Conservation (phyloP, 768 basidiomycete genomes). For the Calocybe cyanea region DNA sequence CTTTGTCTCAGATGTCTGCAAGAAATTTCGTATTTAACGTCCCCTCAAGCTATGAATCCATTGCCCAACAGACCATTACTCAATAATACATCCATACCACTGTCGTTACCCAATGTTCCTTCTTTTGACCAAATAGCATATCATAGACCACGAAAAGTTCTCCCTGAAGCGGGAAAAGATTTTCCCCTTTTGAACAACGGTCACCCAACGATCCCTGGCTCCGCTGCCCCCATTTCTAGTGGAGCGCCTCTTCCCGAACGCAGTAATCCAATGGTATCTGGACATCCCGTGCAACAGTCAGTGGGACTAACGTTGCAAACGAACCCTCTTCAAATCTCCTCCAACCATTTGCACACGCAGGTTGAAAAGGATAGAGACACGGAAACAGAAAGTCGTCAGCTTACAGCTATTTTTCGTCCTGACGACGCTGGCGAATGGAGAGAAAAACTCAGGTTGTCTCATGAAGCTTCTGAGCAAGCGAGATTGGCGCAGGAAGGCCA, state of each 20-base stretch:
- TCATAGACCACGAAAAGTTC: conserved; percentile 76
- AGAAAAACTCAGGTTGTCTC: conserved; percentile 66
- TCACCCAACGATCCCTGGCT: conserved; percentile 49
- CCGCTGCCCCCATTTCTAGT: conserved; percentile 43
- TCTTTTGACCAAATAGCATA: conserved; percentile 71
- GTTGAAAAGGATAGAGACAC: conserved; percentile 42
- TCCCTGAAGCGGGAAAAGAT: conserved; percentile 75
- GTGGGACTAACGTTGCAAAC: conserved; percentile 23
- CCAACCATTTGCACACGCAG: conserved; percentile 24
- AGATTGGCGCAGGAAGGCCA: conserved; percentile 36
- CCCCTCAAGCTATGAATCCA: conserved; percentile 96
- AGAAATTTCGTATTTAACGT: conserved; percentile 97
- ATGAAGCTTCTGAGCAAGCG: conserved; percentile 56
- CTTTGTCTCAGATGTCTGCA: conserved; percentile 73
- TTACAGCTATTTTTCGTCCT: conserved; percentile 85
- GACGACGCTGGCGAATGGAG: conserved; percentile 87
- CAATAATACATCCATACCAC: conserved; percentile 59
- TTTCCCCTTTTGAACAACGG: conserved; percentile 58
- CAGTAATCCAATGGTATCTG: conserved; percentile 37
- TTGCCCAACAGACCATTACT: conserved; percentile 82
- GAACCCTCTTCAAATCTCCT: conserved; percentile 27
- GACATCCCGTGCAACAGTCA: conserved; percentile 34
- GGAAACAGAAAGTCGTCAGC: conserved; percentile 47
- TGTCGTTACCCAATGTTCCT: conserved; percentile 67
- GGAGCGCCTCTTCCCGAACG: conserved; percentile 51